These are phyloP conservation scores for Populus deltoides DNA, from an alignment of 345 rosid genomes.

Conservation along the genomic window DNA sequence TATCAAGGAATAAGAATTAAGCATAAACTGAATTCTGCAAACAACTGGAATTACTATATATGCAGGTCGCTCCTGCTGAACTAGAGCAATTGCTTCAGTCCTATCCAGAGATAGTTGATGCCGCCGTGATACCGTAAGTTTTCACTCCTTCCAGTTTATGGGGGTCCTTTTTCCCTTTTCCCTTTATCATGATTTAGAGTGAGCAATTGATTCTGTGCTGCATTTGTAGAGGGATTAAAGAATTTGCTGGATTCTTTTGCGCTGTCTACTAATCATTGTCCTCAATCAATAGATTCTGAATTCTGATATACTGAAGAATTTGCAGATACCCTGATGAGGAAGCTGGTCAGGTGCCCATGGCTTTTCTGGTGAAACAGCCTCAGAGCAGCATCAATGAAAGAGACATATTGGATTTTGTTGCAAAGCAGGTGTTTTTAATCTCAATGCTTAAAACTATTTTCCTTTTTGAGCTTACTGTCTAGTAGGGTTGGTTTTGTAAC, in stretches of 20 bases:
- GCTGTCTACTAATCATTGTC: too few species aligned
- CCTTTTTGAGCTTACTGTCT: too few species aligned
- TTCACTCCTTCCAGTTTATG: too few species aligned
- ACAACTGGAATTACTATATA: too few species aligned
- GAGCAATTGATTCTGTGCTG: too few species aligned
- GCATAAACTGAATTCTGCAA: too few species aligned
- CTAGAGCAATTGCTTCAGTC: slow-evolving; percentile 45
- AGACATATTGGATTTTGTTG: slow-evolving; percentile 31
- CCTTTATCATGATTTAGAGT: not conserved
- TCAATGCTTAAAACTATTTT: not conserved
- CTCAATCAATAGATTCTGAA: too few species aligned
- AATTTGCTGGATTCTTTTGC: too few species aligned
- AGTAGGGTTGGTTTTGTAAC: too few species aligned
- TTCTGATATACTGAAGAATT: not conserved
- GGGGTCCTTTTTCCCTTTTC: not conserved
- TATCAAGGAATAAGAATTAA: not conserved
- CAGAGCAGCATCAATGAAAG: slow-evolving; percentile 18
- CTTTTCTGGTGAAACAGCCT: slow-evolving; percentile 33
- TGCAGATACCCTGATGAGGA: slow-evolving; percentile 41
- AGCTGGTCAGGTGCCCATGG: slow-evolving; percentile 40
- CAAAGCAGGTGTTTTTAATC: slow-evolving; percentile 23
- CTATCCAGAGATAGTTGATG: slow-evolving; percentile 49
- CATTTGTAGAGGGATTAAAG: too few species aligned
- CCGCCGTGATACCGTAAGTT: slow-evolving; percentile 48
- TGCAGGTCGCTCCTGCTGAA: slow-evolving; percentile 60